These are phyloP conservation scores for Metschnikowia henanensis DNA, from an alignment of 805 yeast species.

Conservation along the genomic window DNA sequence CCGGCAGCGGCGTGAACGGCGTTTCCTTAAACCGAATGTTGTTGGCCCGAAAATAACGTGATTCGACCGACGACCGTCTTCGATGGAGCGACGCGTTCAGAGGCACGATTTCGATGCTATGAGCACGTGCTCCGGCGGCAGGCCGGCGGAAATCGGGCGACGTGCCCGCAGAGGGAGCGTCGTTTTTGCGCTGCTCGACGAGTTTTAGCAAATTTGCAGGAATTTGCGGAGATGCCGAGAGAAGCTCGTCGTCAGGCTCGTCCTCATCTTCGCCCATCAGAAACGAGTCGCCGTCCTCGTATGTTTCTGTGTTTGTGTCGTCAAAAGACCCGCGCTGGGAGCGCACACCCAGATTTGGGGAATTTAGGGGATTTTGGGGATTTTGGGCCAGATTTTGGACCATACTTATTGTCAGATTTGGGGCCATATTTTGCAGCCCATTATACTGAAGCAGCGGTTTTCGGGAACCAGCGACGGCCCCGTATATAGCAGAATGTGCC, in stretches of 20 bases:
- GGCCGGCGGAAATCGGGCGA: conserved; percentile 26
- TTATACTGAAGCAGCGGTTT: conserved; percentile 7
- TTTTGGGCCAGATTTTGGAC: too few relatives aligned
- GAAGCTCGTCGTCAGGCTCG: conserved; percentile 43
- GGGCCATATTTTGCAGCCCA: not conserved
- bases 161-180: conserved; percentile 29
- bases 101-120: conserved; percentile 21
- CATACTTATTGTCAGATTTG: too few relatives aligned
- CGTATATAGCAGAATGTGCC: not conserved
- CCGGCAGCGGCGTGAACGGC: conserved; percentile 6
- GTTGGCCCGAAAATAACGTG: conserved; percentile 26
- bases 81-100: conserved; percentile 11
- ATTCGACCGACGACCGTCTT: conserved; percentile 31
- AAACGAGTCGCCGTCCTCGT: conserved; percentile 26
- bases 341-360: too few relatives aligned
- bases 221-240: conserved; percentile 68
- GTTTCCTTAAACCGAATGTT: conserved; percentile 23
- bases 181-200: conserved; percentile 46
- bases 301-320: not conserved
- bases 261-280: conserved; percentile 30
- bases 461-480: not conserved
- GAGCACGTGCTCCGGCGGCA: conserved; percentile 17
- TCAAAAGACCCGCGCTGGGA: conserved; percentile 6
- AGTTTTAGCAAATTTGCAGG: conserved; percentile 58
- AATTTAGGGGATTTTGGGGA: too few relatives aligned